Percentiles rank a stretch among this genome's conserved stretches.
These are phyloP conservation scores for Saccharomycodes ludwigii DNA, from an alignment of 805 yeast genomes.

Conservation along the genomic window DNA sequence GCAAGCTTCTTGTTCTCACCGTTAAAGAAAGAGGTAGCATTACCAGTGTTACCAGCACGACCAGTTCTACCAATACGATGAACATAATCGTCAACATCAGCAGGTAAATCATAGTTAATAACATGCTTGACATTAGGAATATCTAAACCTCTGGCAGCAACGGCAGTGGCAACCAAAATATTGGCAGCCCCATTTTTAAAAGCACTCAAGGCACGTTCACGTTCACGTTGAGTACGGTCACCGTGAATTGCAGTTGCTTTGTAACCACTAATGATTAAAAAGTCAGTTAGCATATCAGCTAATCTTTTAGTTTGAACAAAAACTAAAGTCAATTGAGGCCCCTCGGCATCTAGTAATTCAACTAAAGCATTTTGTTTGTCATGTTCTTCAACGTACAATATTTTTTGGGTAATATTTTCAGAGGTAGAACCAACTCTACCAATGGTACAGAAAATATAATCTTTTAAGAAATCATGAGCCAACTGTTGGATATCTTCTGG, in stretches of 20 bases:
- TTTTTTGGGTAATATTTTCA: constrained; percentile 92
- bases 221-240: constrained; percentile 94
- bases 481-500: constrained; percentile 94
- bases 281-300: constrained; percentile 94
- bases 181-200: constrained; percentile 90
- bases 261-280: constrained; percentile 75
- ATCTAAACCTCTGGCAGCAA: constrained; percentile 99
- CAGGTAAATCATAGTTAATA: constrained; percentile 92
- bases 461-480: constrained; percentile 94
- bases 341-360: constrained; percentile 75
- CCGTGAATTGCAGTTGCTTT: constrained; percentile 99
- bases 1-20: constrained; percentile 85
- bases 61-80: constrained; percentile 99
- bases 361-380: constrained; percentile 86
- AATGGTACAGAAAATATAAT: constrained; percentile 89
- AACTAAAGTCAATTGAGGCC: constrained; percentile 62
- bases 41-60: constrained; percentile 99
- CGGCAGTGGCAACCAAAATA: constrained; percentile 96
- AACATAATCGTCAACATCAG: constrained; percentile 95
- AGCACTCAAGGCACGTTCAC: constrained; percentile 93
- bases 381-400: constrained; percentile 81
- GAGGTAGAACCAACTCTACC: constrained; percentile 99
- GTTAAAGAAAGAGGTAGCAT: constrained; percentile 97
- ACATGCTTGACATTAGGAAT: constrained; percentile 98
- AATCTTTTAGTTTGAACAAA: constrained; percentile 97